Percentiles rank a stretch among this genome's conserved stretches.
Evolutionary conservation across 768 basidiomycete genomes (phyloP).

Genomic region (Peribolospora baueri): DNA sequence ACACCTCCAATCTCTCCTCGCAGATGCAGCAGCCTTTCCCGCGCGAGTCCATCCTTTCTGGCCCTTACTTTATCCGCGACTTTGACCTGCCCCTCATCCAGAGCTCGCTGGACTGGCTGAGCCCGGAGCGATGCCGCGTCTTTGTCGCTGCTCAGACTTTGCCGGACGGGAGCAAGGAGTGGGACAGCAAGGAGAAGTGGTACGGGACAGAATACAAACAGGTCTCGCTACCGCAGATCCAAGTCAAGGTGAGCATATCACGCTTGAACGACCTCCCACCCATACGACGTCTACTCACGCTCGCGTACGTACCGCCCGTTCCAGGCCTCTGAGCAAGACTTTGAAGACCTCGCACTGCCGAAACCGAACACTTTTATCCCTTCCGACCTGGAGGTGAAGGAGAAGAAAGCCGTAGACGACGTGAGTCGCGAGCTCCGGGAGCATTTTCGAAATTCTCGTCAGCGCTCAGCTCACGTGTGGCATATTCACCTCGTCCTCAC

Average conservation of each 20-base stretch:
- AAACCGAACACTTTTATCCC: slow-evolving; percentile 79
- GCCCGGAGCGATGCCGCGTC: slow-evolving; percentile 36
- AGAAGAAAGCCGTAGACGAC: slow-evolving; percentile 41
- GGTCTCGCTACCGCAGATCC: not conserved
- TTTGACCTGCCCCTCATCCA: slow-evolving; percentile 44
- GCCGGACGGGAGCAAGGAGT: slow-evolving; percentile 32
- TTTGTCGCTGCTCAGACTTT: slow-evolving; percentile 57
- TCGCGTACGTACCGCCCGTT: not conserved
- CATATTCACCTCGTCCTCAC: slow-evolving; percentile 1
- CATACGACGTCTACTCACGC: not conserved
- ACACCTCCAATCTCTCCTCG: slow-evolving; percentile 50
- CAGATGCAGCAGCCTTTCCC: slow-evolving; percentile 60
- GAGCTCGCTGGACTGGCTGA: slow-evolving; percentile 37
- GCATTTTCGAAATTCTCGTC: not conserved
- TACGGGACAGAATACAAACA: slow-evolving; percentile 62
- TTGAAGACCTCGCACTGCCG: slow-evolving; percentile 54
- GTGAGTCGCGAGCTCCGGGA: slow-evolving; percentile 21
- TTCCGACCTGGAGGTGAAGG: slow-evolving; percentile 45
- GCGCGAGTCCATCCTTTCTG: slow-evolving; percentile 46
- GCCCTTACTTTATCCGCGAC: slow-evolving; percentile 42
- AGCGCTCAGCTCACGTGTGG: not conserved
- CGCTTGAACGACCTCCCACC: too few species aligned
- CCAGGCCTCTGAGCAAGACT: slow-evolving; percentile 27
- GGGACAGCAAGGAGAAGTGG: slow-evolving; percentile 45
- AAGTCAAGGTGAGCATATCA: too few species aligned